Evolutionary conservation across 768 basidiomycete genomes (phyloP), one percentile per base, ranked within the genome.

Genomic region (Nidularia pulvinata): DNA sequence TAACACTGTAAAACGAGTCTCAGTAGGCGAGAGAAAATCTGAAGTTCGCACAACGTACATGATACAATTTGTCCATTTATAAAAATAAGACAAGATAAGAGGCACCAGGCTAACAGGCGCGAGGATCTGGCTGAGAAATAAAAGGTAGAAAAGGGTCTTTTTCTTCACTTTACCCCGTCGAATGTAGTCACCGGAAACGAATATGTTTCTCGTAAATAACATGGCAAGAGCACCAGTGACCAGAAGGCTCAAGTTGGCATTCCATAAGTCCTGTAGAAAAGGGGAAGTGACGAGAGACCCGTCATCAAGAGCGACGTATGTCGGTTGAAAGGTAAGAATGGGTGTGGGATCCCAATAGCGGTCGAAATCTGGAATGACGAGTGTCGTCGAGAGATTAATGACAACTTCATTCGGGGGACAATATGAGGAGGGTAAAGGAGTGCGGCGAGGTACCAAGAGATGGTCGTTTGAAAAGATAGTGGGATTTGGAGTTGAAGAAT

Each of bases 281-380:
- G 77, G 72, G 1, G 77, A 63, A 9, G 83, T 67, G 9, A 84
- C 54, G 42, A 86, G 77, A n/a, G 84, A 84, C n/a, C 84, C 85
- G 64, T 88, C 85, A 11, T 61, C 59, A 33, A 80, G 69, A 30
- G 78, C 63, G 35, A 67, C 58, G 63, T 82, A 84, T 7, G 64
- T 57, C 2, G 84, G 83, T 39, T 65, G 65, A 54, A 86, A 85
- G 19, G 75, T 63, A 19, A 66, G 53, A 52, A 81, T 73, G 43
- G 81, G 63, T 22, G 61, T 65, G 19, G 62, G 57, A 32, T 61
- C 57, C 61, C 81, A 83, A 68, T 70, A 81, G 19, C 64, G 63
- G 54, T 62, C 55, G 63, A 75, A 85, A 61, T 83, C 69, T 1
- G 74, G 67, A 30, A 85, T 80, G 54, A 76, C 67, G 37, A 85